A percentile compares a stretch with the other conserved stretches of the same genome.
Conservation (phyloP, 768 basidiomycete genomes). For the Rhizopogon vesiculosus region DNA sequence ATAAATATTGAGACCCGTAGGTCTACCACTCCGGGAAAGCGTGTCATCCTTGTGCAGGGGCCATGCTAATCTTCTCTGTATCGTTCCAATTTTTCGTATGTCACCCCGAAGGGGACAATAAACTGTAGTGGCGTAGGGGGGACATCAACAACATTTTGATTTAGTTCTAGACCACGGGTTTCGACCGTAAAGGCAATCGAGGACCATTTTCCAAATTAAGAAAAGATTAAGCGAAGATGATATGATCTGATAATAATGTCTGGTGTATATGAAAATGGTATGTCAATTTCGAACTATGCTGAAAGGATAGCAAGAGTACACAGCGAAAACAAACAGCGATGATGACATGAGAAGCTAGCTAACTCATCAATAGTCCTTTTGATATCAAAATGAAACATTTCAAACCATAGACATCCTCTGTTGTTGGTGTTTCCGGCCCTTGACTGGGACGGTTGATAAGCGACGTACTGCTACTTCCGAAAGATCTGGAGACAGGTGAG, state of each 20-base stretch:
- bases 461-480: conserved; percentile 11
- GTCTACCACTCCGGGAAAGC: conserved; percentile 90
- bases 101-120: conserved; percentile 82
- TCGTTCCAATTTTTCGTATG: conserved; percentile 99
- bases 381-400: neutral
- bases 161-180: neutral
- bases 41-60: conserved; percentile 99
- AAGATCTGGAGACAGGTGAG: conserved; percentile 9
- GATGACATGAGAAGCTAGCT: neutral
- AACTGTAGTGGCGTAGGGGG: fast-evolving
- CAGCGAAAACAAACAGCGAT: neutral
- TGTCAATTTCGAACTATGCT: neutral
- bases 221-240: no score
- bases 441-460: conserved; percentile 21
- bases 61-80: conserved; percentile 99
- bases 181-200: neutral
- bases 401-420: conserved; percentile 20
- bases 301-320: neutral
- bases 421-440: conserved; percentile 19
- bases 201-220: no score
- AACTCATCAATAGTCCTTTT: neutral
- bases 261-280: neutral
- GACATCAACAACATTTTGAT: neutral
- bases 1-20: conserved; percentile 41
- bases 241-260: no score